Conservation (phyloP, 768 basidiomycete genomes). For the Hysterangium stoloniferum region DNA sequence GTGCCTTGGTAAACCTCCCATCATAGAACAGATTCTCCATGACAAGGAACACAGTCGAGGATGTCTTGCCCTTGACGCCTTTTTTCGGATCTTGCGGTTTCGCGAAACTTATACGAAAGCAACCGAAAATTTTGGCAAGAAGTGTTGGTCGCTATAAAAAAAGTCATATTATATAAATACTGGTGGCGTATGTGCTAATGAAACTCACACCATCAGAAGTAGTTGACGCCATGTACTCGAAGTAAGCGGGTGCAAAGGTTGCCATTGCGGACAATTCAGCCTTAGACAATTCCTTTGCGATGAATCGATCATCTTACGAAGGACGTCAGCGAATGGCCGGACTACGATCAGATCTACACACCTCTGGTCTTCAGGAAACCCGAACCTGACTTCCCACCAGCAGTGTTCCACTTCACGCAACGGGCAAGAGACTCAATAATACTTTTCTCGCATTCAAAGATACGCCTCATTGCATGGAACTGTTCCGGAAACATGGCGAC, state of each 20-base stretch:
- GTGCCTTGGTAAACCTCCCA: conserved; percentile 80
- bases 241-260: conserved; percentile 94
- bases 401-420: conserved; percentile 94
- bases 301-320: conserved; percentile 86
- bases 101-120: conserved; percentile 88
- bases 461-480: conserved; percentile 87
- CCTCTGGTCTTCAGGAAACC: conserved; percentile 95
- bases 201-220: conserved; percentile 69
- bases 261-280: conserved; percentile 93
- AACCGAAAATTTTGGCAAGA: conserved; percentile 94
- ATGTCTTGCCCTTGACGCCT: conserved; percentile 62
- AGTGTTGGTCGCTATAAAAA: conserved; percentile 74
- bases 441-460: conserved; percentile 89
- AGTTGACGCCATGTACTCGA: conserved; percentile 96
- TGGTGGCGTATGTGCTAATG: conserved; percentile 2
- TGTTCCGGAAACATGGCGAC: conserved; percentile 94
- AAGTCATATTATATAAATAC: conserved; percentile 5
- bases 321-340: conserved; percentile 2
- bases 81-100: conserved; percentile 61
- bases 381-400: conserved; percentile 94
- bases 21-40: conserved; percentile 99
- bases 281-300: conserved; percentile 91
- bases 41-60: conserved; percentile 90
- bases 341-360: conserved; percentile 21
- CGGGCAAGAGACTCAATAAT: conserved; percentile 90